phyloP scores from a whole-genome alignment of 805 yeast genomes.

The Allodekkera sacchari region DNA sequence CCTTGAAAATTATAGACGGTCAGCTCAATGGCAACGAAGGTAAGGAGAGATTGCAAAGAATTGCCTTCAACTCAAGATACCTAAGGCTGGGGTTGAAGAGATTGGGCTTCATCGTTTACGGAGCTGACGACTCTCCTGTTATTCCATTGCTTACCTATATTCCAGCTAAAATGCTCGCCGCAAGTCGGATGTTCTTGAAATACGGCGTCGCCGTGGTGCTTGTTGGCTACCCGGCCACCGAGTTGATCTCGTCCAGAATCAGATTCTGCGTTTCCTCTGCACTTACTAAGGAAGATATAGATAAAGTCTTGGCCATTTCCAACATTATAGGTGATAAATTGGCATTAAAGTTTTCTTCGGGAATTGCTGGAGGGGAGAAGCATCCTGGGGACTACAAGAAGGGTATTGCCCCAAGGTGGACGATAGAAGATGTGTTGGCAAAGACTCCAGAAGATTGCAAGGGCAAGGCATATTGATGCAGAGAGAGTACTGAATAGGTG shows the following conservation, averaged over 20 bases:
- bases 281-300: slow-evolving; percentile 89
- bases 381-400: slow-evolving; percentile 46
- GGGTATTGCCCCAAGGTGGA: slow-evolving; percentile 63
- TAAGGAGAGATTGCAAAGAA: slow-evolving; percentile 77
- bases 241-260: slow-evolving; percentile 79
- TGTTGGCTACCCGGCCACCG: slow-evolving; percentile 98
- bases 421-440: slow-evolving; percentile 66
- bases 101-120: slow-evolving; percentile 88
- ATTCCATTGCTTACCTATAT: slow-evolving; percentile 80
- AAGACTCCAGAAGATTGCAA: slow-evolving; percentile 61
- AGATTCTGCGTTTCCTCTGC: slow-evolving; percentile 91
- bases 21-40: slow-evolving; percentile 90
- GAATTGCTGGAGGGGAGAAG: slow-evolving; percentile 55
- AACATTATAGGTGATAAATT: slow-evolving; percentile 72
- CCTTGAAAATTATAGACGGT: slow-evolving; percentile 74
- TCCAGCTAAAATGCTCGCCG: slow-evolving; percentile 92
- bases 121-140: slow-evolving; percentile 95
- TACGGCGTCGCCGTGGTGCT: slow-evolving; percentile 88
- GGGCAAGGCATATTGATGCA: slow-evolving; percentile 15
- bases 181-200: slow-evolving; percentile 72
- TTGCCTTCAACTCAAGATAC: slow-evolving; percentile 94
- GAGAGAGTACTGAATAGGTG: too few relatives aligned
- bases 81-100: slow-evolving; percentile 83
- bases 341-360: slow-evolving; percentile 69
- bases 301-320: slow-evolving; percentile 60